Conservation (phyloP, 495 filamentous ascomycete species). For the Delitschia confertaspora region DNA sequence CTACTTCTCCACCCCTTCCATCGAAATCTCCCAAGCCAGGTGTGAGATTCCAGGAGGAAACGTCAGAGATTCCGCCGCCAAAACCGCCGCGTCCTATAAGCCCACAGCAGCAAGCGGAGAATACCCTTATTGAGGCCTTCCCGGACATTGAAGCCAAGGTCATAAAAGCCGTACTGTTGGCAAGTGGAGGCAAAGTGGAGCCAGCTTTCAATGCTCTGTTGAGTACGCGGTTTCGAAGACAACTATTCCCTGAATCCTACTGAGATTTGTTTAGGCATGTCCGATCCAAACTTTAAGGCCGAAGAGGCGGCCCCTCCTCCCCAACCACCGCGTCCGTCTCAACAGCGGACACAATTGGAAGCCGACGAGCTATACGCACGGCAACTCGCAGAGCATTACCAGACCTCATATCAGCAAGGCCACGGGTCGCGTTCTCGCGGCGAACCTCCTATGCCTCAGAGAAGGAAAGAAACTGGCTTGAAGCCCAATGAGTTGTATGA, state of each 20-base stretch:
- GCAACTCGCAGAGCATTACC: constrained; percentile 62
- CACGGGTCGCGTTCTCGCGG: constrained; percentile 26
- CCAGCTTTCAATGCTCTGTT: constrained; percentile 93
- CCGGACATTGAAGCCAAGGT: constrained; percentile 72
- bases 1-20: constrained; percentile 33
- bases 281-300: constrained; percentile 70
- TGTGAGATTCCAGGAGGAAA: constrained; percentile 37
- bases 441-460: constrained; percentile 18
- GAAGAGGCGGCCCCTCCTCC: constrained; percentile 48
- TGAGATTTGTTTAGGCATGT: constrained; percentile 57
- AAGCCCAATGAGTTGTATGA: constrained; percentile 40
- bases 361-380: constrained; percentile 87
- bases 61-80: constrained; percentile 50
- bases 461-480: constrained; percentile 25
- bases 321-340: constrained; percentile 33
- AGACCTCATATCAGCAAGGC: constrained; percentile 19
- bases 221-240: constrained; percentile 42
- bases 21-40: constrained; percentile 34
- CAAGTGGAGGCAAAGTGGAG: constrained; percentile 81
- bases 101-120: constrained; percentile 73
- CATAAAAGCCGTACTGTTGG: constrained; percentile 77
- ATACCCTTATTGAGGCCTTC: constrained; percentile 89
- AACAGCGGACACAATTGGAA: constrained; percentile 64
- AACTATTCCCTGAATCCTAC: not conserved
- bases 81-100: constrained; percentile 84